Evolutionary conservation across 23 red algal species (phyloP).

Genomic region (Pyropia yezoensis): DNA sequence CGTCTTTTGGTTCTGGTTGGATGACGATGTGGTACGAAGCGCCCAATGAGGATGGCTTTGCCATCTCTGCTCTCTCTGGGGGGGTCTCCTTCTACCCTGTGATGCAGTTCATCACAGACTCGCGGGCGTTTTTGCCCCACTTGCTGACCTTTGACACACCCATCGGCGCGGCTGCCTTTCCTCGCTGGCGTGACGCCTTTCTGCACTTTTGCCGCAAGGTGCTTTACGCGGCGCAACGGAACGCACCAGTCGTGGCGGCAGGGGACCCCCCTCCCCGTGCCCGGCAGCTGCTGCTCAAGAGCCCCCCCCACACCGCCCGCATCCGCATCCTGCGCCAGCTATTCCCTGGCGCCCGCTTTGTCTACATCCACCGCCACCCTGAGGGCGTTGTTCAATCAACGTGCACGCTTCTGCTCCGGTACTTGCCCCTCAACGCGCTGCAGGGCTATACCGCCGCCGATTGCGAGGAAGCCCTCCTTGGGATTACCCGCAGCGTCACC

Average conservation of each 20-base stretch:
- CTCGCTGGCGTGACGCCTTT: background rate
- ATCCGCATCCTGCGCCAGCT: background rate
- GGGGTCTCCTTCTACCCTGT: background rate
- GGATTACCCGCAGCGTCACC: background rate
- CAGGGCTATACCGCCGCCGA: background rate
- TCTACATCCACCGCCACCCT: conserved; percentile 1
- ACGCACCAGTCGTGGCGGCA: background rate
- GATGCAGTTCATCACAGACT: background rate
- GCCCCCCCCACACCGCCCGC: background rate
- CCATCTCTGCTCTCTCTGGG: background rate
- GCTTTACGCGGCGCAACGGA: background rate
- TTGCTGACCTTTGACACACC: background rate
- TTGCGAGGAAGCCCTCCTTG: background rate
- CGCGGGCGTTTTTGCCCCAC: background rate
- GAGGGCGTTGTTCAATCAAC: background rate
- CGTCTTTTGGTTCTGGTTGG: background rate
- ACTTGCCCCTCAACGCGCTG: background rate
- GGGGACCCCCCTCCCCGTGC: background rate
- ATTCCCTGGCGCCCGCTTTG: background rate
- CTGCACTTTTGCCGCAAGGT: background rate
- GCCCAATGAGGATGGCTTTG: background rate
- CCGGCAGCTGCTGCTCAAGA: conserved; percentile 4
- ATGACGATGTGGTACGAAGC: background rate
- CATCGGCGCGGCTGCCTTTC: background rate
- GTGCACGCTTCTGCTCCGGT: background rate